Base-by-base conservation (phyloP, 2,329 filamentous ascomycete genomes). In the Hymenotorrendiella dingleyae region DNA sequence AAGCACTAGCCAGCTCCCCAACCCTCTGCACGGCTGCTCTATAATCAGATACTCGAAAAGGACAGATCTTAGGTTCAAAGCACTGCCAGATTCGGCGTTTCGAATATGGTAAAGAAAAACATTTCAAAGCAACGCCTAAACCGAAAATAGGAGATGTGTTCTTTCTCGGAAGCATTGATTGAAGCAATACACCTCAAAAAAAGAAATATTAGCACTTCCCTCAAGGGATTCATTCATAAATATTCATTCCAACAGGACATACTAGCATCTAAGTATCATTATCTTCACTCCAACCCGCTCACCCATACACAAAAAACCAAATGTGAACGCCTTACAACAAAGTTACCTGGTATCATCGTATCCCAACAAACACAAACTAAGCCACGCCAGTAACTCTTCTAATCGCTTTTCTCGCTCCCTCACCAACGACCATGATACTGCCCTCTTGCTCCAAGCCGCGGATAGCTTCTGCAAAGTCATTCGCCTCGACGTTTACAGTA, bases 381-480 rank as follows among this genome's bases (percentile, higher is more conserved):
- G 64, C 61, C 48, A 67, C 61, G 8, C 75, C 76, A 16, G 71
- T 86, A 33, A 94, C 78, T 56, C 89, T 79, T 58, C 91, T 79
- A 38, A 98, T 82, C 51, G 69, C 86, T 67, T 82, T 86, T 65
- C 91, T 80, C 14, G 84, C 76, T 4, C 93, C 93, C 56, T 97
- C 91, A 0, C 93, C 93, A 24, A 75, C 73, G 14, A 97, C 72
- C 65, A 85, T 85, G 44, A 96, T 73, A 23, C 78, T 69, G 0
- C 90, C 93, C 67, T 97, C 93, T 50, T 84, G 78, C 71, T 98
- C 91, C 46, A 97, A 68, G 9, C 74, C 71, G 50, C 84, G 73
- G 62, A 97, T 76, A 10, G 82, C 84, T 64, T 96, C 90, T 10
- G 78, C 76, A 62, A 98, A 93, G 62, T 97, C 91, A 8, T 72